These are phyloP conservation scores for Tetrahymena thermophila DNA, from an alignment of 73 alveolate species.

Conservation along the genomic window DNA sequence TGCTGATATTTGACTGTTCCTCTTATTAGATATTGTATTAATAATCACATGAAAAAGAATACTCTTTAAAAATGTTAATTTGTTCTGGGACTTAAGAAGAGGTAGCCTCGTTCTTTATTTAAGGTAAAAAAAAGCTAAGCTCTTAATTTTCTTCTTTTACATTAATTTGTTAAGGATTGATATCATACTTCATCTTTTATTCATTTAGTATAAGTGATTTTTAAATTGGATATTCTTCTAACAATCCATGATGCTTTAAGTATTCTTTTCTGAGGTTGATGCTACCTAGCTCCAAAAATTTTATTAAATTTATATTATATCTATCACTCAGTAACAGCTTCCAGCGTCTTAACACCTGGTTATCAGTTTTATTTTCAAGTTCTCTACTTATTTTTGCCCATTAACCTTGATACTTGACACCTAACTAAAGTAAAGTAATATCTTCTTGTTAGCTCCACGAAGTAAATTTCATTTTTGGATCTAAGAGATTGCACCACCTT, in stretches of 20 bases:
- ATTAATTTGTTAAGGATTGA: not conserved
- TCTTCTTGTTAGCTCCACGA: constrained; percentile 86
- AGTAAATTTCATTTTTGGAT: constrained; percentile 71
- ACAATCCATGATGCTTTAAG: not conserved
- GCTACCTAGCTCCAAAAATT: not conserved
- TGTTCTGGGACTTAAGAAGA: not conserved
- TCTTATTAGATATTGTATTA: not conserved
- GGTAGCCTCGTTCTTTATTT: not conserved
- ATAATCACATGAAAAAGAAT: not conserved
- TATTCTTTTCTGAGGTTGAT: not conserved
- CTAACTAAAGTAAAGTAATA: constrained; percentile 22
- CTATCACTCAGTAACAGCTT: not conserved
- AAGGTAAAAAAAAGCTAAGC: not conserved
- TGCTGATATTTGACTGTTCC: not conserved
- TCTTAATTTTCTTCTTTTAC: not conserved
- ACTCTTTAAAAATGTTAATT: not conserved
- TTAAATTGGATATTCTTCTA: not conserved
- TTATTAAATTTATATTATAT: not conserved
- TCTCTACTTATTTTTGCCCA: not conserved
- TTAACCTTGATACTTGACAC: not conserved
- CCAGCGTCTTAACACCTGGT: not conserved
- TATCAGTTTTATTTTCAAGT: not conserved
- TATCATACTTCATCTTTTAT: not conserved
- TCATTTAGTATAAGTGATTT: not conserved
- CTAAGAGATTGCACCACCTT: constrained; percentile 88